Base-by-base conservation (phyloP, 2,329 filamentous ascomycete genomes). In the Cercospora sojina region DNA sequence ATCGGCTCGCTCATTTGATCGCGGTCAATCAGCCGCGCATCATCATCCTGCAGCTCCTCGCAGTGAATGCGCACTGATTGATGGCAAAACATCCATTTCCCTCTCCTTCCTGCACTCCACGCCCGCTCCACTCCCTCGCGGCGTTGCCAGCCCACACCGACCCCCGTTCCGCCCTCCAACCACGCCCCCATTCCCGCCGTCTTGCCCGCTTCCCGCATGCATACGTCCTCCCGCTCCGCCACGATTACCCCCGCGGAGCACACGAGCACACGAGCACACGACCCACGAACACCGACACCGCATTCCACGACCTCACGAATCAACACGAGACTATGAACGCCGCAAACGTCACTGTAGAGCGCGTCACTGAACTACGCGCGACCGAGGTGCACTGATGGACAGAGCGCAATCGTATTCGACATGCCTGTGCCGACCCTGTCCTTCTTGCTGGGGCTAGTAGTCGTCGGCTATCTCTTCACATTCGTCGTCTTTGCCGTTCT, bases 401-500 rank as follows among this genome's bases (percentile, higher is more conserved):
- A 57, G 31, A 20, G 53, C 27, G 53, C 53, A 23, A 2, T 29
- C 58, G 66, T 59, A 59, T 66, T 62, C 62, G 65, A 63, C 71
- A 83, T 83, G 82, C 79, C 79, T 60, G 74, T 83, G 64, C 82
- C 82, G 31, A 79, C 80, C 32, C 72, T 80, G 53, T 82, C 94
- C 72, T 97, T 97, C 78, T 82, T 97, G 71, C 87, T 96, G 75
- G 94, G 94, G 78, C 84, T 96, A 73, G 75, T 93, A 77, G 88
- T 98, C 74, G 86, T 98, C 70, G 83, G 92, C 69, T 99, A 98
- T 82, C 86, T 99, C 53, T 90, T 88, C 69, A 93, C 94, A 69
- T 99, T 99, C 77, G 89, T 99, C 67, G 79, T 97, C 67, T 97
- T 99, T 79, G 95, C 95, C 75, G 86, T 98, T 73, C 82, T 99